Percentiles rank a stretch among this genome's conserved stretches.
These are phyloP conservation scores for Phyllostachys edulis DNA, from an alignment of 176 grass and related monocot genomes.

Conservation along the genomic window DNA sequence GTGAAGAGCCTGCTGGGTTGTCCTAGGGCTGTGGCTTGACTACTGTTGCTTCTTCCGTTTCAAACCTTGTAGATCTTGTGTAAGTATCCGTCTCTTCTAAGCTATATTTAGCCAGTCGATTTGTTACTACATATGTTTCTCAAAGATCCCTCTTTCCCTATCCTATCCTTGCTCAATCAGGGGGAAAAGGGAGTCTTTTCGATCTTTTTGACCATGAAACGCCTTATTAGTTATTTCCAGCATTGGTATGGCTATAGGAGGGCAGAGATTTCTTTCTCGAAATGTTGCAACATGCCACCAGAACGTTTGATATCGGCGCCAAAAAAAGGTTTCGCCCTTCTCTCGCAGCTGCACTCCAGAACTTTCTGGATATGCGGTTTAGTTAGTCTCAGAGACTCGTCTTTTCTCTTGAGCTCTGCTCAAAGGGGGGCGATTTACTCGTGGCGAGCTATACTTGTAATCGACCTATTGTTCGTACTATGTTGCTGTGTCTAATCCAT, in stretches of 20 bases:
- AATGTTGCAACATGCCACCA: conserved; percentile 25
- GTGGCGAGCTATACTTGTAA: not conserved
- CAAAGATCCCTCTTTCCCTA: not conserved
- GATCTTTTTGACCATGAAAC: not conserved
- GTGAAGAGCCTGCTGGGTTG: not conserved
- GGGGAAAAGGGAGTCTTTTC: not conserved
- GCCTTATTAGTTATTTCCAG: not conserved
- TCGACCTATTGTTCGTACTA: not conserved
- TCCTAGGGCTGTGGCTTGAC: not conserved
- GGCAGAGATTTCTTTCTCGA: conserved; percentile 1
- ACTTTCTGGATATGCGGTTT: too few species aligned
- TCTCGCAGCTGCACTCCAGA: not conserved
- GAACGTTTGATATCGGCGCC: not conserved
- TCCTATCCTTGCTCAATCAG: not conserved
- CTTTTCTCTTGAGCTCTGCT: not conserved
- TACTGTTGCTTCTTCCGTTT: not conserved
- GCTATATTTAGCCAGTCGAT: not conserved
- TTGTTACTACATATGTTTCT: not conserved
- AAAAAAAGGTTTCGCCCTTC: not conserved
- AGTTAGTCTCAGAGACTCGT: not conserved
- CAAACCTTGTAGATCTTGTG: conserved; percentile 33
- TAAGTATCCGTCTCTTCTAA: not conserved
- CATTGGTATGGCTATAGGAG: not conserved
- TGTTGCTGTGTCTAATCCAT: not conserved
- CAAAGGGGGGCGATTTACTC: not conserved